Conservation (phyloP, 768 basidiomycete genomes). For the Leccinum arenicola region DNA sequence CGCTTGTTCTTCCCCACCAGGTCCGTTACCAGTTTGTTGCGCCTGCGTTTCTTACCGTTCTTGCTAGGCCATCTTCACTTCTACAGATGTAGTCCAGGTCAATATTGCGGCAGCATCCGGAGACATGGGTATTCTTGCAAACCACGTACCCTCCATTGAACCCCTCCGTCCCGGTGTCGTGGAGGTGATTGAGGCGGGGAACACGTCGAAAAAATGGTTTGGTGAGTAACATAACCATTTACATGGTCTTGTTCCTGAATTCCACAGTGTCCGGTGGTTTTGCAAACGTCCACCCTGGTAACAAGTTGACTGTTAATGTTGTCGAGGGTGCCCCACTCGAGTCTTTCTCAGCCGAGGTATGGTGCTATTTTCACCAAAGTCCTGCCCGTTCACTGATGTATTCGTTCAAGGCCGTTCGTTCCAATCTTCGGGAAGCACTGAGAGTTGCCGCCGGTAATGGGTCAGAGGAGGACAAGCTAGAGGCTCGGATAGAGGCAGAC, state of each 20-base stretch:
- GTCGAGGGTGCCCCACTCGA: slow-evolving; percentile 95
- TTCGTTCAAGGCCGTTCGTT: slow-evolving; percentile 73
- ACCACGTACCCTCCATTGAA: slow-evolving; percentile 98
- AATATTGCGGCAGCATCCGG: slow-evolving; percentile 92
- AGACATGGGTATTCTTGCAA: slow-evolving; percentile 99
- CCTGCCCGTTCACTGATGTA: slow-evolving; percentile 2
- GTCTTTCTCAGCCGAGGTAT: slow-evolving; percentile 85
- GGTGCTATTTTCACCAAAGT: slow-evolving; percentile 19
- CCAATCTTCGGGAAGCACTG: slow-evolving; percentile 86
- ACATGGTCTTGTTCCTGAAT: slow-evolving; percentile 4
- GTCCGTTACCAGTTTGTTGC: slow-evolving; percentile 43
- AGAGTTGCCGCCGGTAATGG: slow-evolving; percentile 79
- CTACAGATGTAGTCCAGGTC: slow-evolving; percentile 91
- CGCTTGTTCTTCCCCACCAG: slow-evolving; percentile 93
- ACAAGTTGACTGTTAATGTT: slow-evolving; percentile 93
- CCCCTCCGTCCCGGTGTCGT: slow-evolving; percentile 91
- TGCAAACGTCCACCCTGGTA: slow-evolving; percentile 96
- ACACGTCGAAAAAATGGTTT: slow-evolving; percentile 91
- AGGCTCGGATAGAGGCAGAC: slow-evolving; percentile 92
- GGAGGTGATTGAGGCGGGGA: slow-evolving; percentile 85
- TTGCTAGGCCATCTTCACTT: slow-evolving; percentile 81
- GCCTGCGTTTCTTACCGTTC: slow-evolving; percentile 12
- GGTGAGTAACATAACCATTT: slow-evolving; percentile 51
- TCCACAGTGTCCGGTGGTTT: slow-evolving; percentile 90
- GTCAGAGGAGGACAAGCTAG: slow-evolving; percentile 89